Evolutionary conservation across 2,329 filamentous ascomycete genomes (phyloP).

Genomic region (Claviceps digitariae): DNA sequence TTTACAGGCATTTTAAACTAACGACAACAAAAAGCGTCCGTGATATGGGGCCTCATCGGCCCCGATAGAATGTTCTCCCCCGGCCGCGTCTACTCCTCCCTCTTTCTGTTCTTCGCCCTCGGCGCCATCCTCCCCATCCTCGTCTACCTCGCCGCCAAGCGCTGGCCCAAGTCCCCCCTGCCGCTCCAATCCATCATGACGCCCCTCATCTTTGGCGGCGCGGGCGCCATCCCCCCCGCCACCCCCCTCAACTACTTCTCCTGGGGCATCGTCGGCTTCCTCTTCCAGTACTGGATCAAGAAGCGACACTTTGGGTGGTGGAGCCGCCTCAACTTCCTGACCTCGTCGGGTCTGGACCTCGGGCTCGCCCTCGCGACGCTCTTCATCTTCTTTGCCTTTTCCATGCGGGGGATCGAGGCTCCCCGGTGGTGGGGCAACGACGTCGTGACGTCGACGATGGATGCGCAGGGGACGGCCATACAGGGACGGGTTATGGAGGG

Average conservation of each 20-base stretch:
- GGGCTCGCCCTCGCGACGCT: constrained; percentile 55
- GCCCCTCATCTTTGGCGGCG: constrained; percentile 49
- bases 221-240: constrained; percentile 46
- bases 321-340: constrained; percentile 60
- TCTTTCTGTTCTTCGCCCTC: constrained; percentile 46
- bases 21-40: constrained; percentile 30
- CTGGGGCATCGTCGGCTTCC: constrained; percentile 58
- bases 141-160: constrained; percentile 35
- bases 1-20: no score
- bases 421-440: constrained; percentile 59
- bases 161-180: constrained; percentile 34
- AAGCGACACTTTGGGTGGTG: constrained; percentile 55
- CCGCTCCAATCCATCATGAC: constrained; percentile 41
- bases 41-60: constrained; percentile 56
- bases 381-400: constrained; percentile 57
- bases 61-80: constrained; percentile 50
- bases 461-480: constrained; percentile 45
- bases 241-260: constrained; percentile 61
- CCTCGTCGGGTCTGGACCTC: constrained; percentile 55
- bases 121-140: constrained; percentile 39
- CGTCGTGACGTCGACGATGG: constrained; percentile 46
- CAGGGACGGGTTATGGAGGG: constrained; percentile 37
- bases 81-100: constrained; percentile 45
- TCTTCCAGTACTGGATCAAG: constrained; percentile 58
- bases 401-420: constrained; percentile 45